These are phyloP conservation scores for Fusarium chaquense DNA, from an alignment of 2,329 filamentous ascomycete species.

Conservation along the genomic window DNA sequence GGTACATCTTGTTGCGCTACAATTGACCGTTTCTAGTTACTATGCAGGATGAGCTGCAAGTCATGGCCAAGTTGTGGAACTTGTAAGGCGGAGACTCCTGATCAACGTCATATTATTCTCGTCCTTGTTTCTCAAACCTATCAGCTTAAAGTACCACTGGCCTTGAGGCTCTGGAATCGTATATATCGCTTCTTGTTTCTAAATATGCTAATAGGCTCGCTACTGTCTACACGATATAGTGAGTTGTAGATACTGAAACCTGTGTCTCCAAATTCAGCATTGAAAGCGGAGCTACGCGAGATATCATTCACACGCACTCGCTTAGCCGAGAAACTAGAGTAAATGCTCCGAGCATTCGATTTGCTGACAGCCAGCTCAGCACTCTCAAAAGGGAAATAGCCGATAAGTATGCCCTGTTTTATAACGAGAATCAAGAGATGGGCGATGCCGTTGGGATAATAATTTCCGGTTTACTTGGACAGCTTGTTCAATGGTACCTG, in stretches of 20 bases:
- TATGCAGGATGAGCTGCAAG: background rate
- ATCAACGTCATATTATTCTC: background rate
- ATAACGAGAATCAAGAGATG: background rate
- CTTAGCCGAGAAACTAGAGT: background rate
- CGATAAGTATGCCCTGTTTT: background rate
- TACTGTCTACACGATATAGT: background rate
- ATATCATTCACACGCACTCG: background rate
- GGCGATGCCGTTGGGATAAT: background rate
- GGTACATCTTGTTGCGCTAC: background rate
- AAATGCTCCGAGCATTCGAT: background rate
- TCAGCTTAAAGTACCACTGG: background rate
- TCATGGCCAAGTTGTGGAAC: too few species aligned
- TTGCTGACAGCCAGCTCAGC: background rate
- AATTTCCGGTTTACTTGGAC: background rate
- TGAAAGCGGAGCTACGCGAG: background rate
- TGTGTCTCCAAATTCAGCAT: background rate
- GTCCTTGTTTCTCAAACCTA: too few species aligned
- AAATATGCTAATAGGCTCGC: background rate
- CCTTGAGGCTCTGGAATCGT: background rate
- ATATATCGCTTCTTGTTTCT: background rate
- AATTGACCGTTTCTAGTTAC: background rate
- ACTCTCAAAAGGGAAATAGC: background rate
- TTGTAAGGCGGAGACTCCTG: background rate
- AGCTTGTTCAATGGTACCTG: background rate
- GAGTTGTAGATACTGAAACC: too few species aligned